Evolutionary conservation across 2,329 filamentous ascomycete species (phyloP).

Genomic region (Chrysosphaeria jannelii): DNA sequence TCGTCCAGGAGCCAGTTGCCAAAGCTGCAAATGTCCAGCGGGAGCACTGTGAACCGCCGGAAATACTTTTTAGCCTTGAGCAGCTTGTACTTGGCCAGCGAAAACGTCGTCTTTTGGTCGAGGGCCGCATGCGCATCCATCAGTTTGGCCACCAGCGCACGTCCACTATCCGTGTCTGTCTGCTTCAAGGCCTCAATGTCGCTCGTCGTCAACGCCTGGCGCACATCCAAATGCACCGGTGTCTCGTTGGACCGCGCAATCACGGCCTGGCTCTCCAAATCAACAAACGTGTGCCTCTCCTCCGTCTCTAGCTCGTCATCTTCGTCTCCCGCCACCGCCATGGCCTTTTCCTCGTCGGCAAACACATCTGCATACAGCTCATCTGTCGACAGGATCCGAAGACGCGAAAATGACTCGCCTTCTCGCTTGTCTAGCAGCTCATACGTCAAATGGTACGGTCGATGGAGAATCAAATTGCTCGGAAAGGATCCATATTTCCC

Average conservation of each 20-base stretch:
- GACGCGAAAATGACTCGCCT: slow-evolving; percentile 29
- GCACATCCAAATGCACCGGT: slow-evolving; percentile 17
- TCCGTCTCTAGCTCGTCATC: background rate
- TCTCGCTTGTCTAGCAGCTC: slow-evolving; percentile 49
- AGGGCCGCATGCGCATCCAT: slow-evolving; percentile 68
- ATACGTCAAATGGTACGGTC: slow-evolving; percentile 75
- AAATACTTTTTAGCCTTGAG: slow-evolving; percentile 87
- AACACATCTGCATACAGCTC: slow-evolving; percentile 67
- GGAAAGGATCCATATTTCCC: slow-evolving; percentile 85
- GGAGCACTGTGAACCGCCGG: slow-evolving; percentile 57
- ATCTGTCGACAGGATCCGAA: slow-evolving; percentile 50
- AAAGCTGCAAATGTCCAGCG: slow-evolving; percentile 49
- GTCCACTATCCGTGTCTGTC: slow-evolving; percentile 47
- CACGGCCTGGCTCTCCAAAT: slow-evolving; percentile 15
- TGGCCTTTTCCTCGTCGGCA: slow-evolving; percentile 9
- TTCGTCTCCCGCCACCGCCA: slow-evolving; percentile 7
- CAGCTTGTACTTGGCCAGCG: slow-evolving; percentile 82
- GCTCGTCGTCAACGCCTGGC: slow-evolving; percentile 44
- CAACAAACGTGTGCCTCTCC: slow-evolving; percentile 15
- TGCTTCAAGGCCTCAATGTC: slow-evolving; percentile 49
- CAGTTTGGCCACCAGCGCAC: slow-evolving; percentile 77
- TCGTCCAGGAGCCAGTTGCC: slow-evolving; percentile 52
- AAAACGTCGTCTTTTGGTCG: slow-evolving; percentile 83
- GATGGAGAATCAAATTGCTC: slow-evolving; percentile 65
- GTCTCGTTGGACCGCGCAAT: slow-evolving; percentile 25